Percentiles rank a stretch among this genome's conserved stretches.
Conservation (phyloP, 305 asterid species). For the Rubia tinctorum region DNA sequence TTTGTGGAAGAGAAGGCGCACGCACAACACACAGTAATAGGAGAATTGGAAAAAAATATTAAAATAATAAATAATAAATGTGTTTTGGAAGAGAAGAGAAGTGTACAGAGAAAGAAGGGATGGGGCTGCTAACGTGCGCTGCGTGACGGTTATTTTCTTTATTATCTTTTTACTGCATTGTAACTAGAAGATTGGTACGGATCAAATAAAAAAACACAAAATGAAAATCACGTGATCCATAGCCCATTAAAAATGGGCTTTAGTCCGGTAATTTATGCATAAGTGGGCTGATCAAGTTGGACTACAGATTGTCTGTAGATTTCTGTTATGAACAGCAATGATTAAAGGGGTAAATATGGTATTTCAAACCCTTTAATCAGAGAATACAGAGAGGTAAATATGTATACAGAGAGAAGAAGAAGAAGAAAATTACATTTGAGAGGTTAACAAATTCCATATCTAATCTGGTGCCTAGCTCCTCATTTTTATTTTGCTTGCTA, state of each 20-base stretch:
- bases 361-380: too few relatives aligned
- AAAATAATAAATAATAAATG: not conserved
- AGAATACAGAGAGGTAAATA: too few relatives aligned
- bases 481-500: too few relatives aligned
- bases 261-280: not conserved
- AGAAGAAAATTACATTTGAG: constrained; percentile 17
- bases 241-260: not conserved
- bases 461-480: too few relatives aligned
- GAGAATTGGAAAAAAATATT: not conserved
- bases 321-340: too few relatives aligned
- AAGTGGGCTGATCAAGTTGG: not conserved
- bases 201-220: too few relatives aligned
- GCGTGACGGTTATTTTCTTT: not conserved
- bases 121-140: constrained; percentile 3
- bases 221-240: not conserved
- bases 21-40: not conserved
- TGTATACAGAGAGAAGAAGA: too few relatives aligned
- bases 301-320: too few relatives aligned
- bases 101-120: not conserved
- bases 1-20: constrained; percentile 2
- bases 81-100: not conserved
- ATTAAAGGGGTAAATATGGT: too few relatives aligned
- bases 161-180: not conserved
- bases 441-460: too few relatives aligned
- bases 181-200: not conserved